phyloP scores from a whole-genome alignment of 2,329 filamentous ascomycete genomes.

The Hysterium pulicare region DNA sequence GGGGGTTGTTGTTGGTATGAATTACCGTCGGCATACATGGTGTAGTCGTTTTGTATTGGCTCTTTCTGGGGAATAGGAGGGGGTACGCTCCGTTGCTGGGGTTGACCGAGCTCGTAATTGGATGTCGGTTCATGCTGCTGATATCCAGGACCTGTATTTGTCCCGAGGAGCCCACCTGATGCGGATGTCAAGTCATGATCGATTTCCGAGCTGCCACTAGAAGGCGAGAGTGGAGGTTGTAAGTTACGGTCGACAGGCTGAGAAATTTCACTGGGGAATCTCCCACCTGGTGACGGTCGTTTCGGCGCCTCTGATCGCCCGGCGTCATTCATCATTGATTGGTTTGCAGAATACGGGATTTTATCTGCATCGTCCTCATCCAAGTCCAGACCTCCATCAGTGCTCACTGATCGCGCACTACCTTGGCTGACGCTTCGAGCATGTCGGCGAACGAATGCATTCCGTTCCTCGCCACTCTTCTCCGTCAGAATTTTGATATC shows the following conservation, averaged over 20 bases:
- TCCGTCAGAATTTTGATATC: conserved; percentile 89
- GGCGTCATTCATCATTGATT: conserved; percentile 37
- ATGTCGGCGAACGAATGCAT: conserved; percentile 80
- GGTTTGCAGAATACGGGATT: conserved; percentile 62
- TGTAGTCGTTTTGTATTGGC: conserved; percentile 5
- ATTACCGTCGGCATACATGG: conserved; percentile 4
- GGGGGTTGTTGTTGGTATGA: conserved; percentile 12
- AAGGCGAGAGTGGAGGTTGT: conserved; percentile 74
- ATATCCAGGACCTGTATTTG: conserved; percentile 20
- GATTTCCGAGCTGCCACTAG: conserved; percentile 71
- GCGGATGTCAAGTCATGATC: conserved; percentile 61
- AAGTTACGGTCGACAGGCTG: conserved; percentile 82
- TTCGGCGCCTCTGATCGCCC: conserved; percentile 47
- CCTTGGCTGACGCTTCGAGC: conserved; percentile 71
- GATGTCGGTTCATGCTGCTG: conserved; percentile 3
- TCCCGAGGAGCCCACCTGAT: conserved; percentile 52
- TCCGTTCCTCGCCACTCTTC: conserved; percentile 82
- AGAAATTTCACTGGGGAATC: conserved; percentile 92
- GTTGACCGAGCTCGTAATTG: conserved; percentile 16
- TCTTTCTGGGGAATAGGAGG: background rate
- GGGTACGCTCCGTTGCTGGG: background rate
- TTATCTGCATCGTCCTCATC: conserved; percentile 60
- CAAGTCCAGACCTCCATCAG: conserved; percentile 27
- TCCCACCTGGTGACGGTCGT: conserved; percentile 86
- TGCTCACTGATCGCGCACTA: conserved; percentile 52